phyloP scores from a whole-genome alignment of 2,329 filamentous ascomycete species.

The Curvularia hawaiiensis region DNA sequence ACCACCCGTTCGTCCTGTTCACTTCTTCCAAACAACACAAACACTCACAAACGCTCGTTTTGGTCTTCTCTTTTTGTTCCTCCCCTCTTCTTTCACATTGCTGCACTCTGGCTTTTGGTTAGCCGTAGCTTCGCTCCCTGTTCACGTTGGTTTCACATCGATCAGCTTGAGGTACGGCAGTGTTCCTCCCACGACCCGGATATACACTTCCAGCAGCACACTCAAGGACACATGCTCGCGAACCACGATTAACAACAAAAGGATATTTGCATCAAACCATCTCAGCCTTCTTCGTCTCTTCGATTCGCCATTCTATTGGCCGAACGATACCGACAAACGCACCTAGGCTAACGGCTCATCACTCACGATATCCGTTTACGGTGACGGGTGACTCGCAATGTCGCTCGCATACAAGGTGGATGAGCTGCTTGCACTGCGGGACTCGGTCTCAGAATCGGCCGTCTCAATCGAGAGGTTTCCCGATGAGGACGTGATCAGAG shows the following conservation, averaged over 20 bases:
- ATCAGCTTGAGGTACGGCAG: slow-evolving; percentile 39
- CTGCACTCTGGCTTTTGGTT: slow-evolving; percentile 47
- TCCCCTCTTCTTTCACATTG: slow-evolving; percentile 46
- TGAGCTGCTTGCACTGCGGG: slow-evolving; percentile 48
- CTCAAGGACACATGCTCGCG: background rate
- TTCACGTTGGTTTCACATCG: slow-evolving; percentile 34
- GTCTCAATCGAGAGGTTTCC: slow-evolving; percentile 50
- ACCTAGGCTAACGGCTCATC: slow-evolving; percentile 14
- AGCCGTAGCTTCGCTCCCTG: slow-evolving; percentile 42
- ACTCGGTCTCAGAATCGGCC: slow-evolving; percentile 49
- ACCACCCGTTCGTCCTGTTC: slow-evolving; percentile 13
- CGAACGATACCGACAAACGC: slow-evolving; percentile 9
- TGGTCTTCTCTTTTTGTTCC: slow-evolving; percentile 46
- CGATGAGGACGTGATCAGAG: slow-evolving; percentile 51
- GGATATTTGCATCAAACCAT: slow-evolving; percentile 48
- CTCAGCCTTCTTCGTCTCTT: slow-evolving; percentile 34
- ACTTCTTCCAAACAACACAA: slow-evolving; percentile 29
- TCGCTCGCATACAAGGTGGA: slow-evolving; percentile 48
- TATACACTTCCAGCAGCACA: background rate
- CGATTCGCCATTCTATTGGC: slow-evolving; percentile 18
- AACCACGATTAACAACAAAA: slow-evolving; percentile 15
- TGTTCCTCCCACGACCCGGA: background rate
- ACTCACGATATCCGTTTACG: slow-evolving; percentile 10
- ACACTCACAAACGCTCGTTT: slow-evolving; percentile 38
- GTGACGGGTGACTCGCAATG: slow-evolving; percentile 28